Conservation (phyloP, 1,139 yeast species). For the Nakaseomyces delphensis region DNA sequence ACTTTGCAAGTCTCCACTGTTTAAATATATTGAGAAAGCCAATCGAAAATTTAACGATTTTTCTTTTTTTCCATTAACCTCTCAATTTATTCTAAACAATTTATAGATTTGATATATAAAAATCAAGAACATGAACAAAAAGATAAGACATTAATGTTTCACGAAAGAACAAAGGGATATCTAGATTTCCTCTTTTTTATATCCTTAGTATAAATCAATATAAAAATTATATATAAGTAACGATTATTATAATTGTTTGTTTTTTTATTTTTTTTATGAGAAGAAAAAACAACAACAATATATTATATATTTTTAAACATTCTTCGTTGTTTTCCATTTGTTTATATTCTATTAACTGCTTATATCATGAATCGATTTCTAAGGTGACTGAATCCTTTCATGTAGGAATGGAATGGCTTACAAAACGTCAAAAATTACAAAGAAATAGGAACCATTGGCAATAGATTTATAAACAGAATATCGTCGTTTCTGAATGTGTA, state of each 20-base stretch:
- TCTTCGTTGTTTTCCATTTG: neutral
- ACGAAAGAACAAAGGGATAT: neutral
- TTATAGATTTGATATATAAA: constrained; percentile 7
- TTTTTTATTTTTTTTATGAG: too few relatives aligned
- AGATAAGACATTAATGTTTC: constrained; percentile 6
- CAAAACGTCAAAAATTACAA: neutral
- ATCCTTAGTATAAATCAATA: neutral
- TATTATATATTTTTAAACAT: neutral
- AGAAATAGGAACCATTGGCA: too few relatives aligned
- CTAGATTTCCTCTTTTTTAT: neutral
- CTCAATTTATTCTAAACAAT: constrained; percentile 8
- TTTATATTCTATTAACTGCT: too few relatives aligned
- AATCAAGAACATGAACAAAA: constrained; percentile 4
- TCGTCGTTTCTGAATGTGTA: too few relatives aligned
- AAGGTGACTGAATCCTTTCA: neutral
- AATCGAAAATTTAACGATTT: constrained; percentile 2
- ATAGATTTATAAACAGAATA: too few relatives aligned
- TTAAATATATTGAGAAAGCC: constrained; percentile 20
- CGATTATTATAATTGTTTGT: neutral
- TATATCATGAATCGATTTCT: too few relatives aligned
- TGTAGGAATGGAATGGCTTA: neutral
- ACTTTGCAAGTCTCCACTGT: constrained; percentile 68
- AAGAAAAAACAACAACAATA: too few relatives aligned
- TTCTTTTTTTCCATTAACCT: neutral
- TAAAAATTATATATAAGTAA: neutral